phyloP scores from a whole-genome alignment of 1,139 yeast species.

The Scheffersomyces stambukii region DNA sequence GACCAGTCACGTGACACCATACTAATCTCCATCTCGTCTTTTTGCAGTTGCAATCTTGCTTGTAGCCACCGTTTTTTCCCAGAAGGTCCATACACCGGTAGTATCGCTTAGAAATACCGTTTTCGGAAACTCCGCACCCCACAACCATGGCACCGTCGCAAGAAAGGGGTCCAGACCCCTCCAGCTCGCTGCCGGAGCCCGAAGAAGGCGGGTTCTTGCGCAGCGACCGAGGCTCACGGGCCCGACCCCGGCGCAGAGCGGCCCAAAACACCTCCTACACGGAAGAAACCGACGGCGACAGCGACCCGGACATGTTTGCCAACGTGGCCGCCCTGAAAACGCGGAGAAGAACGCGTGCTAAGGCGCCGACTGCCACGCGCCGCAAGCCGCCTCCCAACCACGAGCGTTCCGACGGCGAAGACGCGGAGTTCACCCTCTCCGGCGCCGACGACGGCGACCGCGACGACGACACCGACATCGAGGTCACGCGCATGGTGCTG shows the following conservation, averaged over 20 bases:
- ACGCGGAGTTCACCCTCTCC: conserved; percentile 18
- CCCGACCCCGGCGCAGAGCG: conserved; percentile 14
- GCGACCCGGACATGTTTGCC: conserved; percentile 11
- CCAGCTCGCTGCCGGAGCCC: no score
- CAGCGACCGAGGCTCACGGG: conserved; percentile 13
- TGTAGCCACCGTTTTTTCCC: no score
- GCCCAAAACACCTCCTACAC: conserved; percentile 17
- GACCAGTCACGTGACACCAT: no score
- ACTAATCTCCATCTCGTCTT: no score
- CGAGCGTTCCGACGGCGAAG: conserved; percentile 15
- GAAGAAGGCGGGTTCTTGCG: no score
- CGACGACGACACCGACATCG: conserved; percentile 25
- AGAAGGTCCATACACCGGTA: no score
- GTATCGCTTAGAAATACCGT: no score
- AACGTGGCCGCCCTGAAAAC: conserved; percentile 9
- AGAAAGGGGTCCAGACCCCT: no score
- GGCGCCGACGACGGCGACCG: conserved; percentile 1
- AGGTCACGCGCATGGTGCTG: conserved; percentile 12
- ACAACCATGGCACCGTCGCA: no score
- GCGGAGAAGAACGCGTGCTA: conserved; percentile 16
- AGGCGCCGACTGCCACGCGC: conserved; percentile 8
- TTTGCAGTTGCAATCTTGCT: no score
- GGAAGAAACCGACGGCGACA: conserved; percentile 17
- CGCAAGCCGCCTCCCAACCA: conserved; percentile 2
- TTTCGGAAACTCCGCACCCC: no score